These are phyloP conservation scores for Penicillium sp. DNA, from an alignment of 2,329 filamentous ascomycete genomes.

Conservation along the genomic window DNA sequence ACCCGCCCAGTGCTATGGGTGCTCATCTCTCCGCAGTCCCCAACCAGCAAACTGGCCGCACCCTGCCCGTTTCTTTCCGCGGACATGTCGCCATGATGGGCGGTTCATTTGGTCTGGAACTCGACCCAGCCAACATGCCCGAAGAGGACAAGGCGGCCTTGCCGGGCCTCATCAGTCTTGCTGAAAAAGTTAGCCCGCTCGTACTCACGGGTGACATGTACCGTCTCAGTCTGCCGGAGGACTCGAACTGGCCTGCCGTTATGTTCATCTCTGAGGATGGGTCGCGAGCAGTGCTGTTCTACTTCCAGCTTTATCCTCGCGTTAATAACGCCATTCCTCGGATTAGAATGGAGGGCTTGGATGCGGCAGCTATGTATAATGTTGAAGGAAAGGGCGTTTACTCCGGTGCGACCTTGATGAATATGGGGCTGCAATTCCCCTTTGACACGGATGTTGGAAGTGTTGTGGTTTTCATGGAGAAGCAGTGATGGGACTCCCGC, in stretches of 20 bases:
- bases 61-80: constrained; percentile 58
- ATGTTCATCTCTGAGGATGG: constrained; percentile 58
- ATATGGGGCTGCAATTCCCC: constrained; percentile 56
- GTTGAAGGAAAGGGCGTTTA: constrained; percentile 53
- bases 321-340: constrained; percentile 56
- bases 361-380: constrained; percentile 54
- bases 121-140: constrained; percentile 55
- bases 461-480: constrained; percentile 56
- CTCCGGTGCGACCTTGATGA: constrained; percentile 62
- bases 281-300: constrained; percentile 55
- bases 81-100: constrained; percentile 68
- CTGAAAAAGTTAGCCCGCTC: constrained; percentile 59
- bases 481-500: no score
- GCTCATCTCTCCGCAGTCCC: constrained; percentile 64
- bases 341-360: constrained; percentile 57
- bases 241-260: constrained; percentile 62
- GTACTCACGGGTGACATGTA: constrained; percentile 60
- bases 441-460: constrained; percentile 58
- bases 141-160: constrained; percentile 54
- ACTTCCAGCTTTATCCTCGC: constrained; percentile 57
- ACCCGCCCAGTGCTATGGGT: constrained; percentile 63
- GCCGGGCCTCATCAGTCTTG: constrained; percentile 54
- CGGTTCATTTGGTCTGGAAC: constrained; percentile 64
- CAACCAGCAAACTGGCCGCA: constrained; percentile 57
- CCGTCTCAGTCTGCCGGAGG: constrained; percentile 57